These are phyloP conservation scores for Emergomyces africanus DNA, from an alignment of 2,329 filamentous ascomycete species.

Conservation along the genomic window DNA sequence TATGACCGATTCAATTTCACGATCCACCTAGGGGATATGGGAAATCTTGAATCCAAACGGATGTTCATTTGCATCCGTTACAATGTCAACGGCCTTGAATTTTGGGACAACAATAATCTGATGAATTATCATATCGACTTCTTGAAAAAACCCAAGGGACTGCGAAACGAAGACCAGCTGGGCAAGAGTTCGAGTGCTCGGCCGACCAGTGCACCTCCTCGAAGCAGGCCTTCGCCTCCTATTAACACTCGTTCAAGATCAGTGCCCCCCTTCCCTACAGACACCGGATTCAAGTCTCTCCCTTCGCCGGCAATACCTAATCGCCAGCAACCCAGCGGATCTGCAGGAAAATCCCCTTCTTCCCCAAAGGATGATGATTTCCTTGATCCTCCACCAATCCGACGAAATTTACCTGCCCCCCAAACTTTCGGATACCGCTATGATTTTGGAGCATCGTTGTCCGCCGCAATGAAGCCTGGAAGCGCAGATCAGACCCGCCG, in stretches of 20 bases:
- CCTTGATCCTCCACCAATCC: constrained; percentile 40
- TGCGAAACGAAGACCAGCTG: constrained; percentile 37
- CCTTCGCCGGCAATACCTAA: not conserved
- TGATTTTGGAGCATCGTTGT: constrained; percentile 87
- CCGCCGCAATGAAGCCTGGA: constrained; percentile 58
- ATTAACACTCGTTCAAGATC: constrained; percentile 35
- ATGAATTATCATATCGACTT: constrained; percentile 95
- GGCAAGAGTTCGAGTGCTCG: constrained; percentile 40
- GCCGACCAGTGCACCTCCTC: constrained; percentile 45
- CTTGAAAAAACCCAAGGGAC: constrained; percentile 60
- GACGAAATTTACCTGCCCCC: constrained; percentile 38
- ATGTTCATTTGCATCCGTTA: constrained; percentile 88
- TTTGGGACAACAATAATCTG: constrained; percentile 85
- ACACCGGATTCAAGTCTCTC: constrained; percentile 50
- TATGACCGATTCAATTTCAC: constrained; percentile 88
- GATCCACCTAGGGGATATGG: constrained; percentile 83
- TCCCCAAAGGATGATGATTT: constrained; percentile 50
- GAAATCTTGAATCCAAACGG: constrained; percentile 84
- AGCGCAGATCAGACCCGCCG: constrained; percentile 44
- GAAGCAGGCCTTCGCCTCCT: constrained; percentile 49
- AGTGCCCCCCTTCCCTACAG: constrained; percentile 48
- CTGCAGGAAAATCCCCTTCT: not conserved
- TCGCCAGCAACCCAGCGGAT: not conserved
- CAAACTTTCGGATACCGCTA: constrained; percentile 86
- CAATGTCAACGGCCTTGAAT: constrained; percentile 67